Evolutionary conservation across 768 basidiomycete genomes (phyloP).

Genomic region (Favolaschia claudopus): DNA sequence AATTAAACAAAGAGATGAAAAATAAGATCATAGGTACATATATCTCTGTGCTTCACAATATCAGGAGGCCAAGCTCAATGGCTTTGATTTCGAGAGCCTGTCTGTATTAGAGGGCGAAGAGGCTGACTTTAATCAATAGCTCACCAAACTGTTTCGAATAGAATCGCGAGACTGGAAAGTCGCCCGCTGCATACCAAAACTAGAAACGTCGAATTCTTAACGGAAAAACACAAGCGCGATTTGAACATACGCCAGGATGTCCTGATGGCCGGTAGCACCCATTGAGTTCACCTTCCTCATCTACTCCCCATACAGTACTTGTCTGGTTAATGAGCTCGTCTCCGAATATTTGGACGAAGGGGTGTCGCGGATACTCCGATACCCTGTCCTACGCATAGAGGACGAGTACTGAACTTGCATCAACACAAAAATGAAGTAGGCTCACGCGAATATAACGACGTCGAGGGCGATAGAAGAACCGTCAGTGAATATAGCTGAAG

Average conservation of each 20-base stretch:
- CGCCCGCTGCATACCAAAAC: slow-evolving; percentile 40
- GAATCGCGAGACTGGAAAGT: slow-evolving; percentile 34
- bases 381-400: slow-evolving; percentile 43
- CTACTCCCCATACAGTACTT: slow-evolving; percentile 35
- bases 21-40: too few relatives aligned
- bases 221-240: not conserved
- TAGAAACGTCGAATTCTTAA: not conserved
- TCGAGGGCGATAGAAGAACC: slow-evolving; percentile 49
- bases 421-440: slow-evolving; percentile 1
- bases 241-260: slow-evolving; percentile 35
- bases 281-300: slow-evolving; percentile 39
- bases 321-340: slow-evolving; percentile 34
- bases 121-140: not conserved
- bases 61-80: slow-evolving; percentile 25
- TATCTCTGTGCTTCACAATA: not conserved
- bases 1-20: too few relatives aligned
- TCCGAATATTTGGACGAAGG: slow-evolving; percentile 33
- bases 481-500: slow-evolving; percentile 47
- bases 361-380: slow-evolving; percentile 31
- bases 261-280: slow-evolving; percentile 40
- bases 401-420: too few relatives aligned
- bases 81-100: slow-evolving; percentile 40
- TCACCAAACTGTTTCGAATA: slow-evolving; percentile 37
- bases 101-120: not conserved
- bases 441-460: slow-evolving; percentile 54